Percentiles rank a stretch among this genome's conserved stretches.
phyloP scores from a whole-genome alignment of 192 early-diverging fungal species.

The Backusella westeae region DNA sequence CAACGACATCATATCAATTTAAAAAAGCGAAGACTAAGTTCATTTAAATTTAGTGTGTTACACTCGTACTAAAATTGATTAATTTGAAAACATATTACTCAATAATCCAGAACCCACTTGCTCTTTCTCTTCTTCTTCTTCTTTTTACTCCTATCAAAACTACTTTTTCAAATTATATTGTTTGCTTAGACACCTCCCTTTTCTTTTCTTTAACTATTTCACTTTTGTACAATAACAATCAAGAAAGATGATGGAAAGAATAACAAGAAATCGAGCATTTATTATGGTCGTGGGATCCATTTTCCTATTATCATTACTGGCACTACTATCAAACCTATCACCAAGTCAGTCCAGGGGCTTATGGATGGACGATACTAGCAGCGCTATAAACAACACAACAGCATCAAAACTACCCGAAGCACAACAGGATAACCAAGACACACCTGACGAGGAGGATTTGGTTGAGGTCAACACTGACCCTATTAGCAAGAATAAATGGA shows the following conservation, averaged over 20 bases:
- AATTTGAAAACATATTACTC: neutral
- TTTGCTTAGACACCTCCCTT: neutral
- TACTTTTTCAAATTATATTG: neutral
- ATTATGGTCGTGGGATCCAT: neutral
- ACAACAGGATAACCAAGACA: neutral
- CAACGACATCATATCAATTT: neutral
- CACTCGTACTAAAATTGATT: neutral
- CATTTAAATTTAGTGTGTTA: neutral
- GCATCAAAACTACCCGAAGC: neutral
- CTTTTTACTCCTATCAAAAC: neutral
- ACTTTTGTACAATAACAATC: neutral
- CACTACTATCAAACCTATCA: slow-evolving; percentile 1
- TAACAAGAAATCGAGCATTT: slow-evolving; percentile 5
- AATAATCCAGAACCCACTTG: neutral
- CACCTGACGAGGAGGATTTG: slow-evolving; percentile 11
- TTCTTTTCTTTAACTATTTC: neutral
- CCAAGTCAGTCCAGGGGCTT: neutral
- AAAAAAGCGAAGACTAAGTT: neutral
- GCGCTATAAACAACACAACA: neutral
- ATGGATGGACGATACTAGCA: neutral
- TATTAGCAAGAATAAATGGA: slow-evolving; percentile 4
- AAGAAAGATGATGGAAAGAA: slow-evolving; percentile 8
- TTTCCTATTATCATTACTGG: slow-evolving; percentile 1
- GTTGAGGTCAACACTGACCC: slow-evolving; percentile 11
- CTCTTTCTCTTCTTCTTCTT: neutral